Base-by-base conservation (phyloP, 1,284 basidiomycete genomes). In the Rhodofomes roseus region DNA sequence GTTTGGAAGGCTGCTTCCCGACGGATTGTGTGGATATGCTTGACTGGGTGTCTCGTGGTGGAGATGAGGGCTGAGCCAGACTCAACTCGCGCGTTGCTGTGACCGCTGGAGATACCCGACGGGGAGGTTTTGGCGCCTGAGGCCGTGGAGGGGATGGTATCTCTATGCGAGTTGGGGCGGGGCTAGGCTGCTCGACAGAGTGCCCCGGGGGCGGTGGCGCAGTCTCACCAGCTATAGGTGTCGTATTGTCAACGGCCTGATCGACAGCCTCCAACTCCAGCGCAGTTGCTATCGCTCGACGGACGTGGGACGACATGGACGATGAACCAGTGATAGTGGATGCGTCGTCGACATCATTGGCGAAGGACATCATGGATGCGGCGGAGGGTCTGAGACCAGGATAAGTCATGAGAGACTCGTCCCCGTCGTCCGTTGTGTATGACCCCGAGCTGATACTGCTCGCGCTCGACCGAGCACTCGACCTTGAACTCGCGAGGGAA, bases 311-410 rank as follows among this genome's bases (percentile, higher is more conserved):
- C 31, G 82, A 80, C 59, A 80, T 81, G 4, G 83, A 81, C 0
- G 84, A 81, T 1, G 69, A 60, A 27, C 66, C 60, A 27, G 63
- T 68, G 31, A 52, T n/a, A 12, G 64, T 61, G 1, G 69, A 65
- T 4, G 59, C 25, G 36, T 55, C 64, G 27, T 51, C 44, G 46
- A 41, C 60, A 37, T 53, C 60, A 58, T 41, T 64, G 77, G 65
- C 54, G 80, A 48, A 25, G 14, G 46, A 80, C 56, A 78, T 70
- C 52, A 78, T 73, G 18, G 86, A 88, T 55, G 81, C 77, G 1
- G 83, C 71, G 22, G 85, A 79, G 27, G 88, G 89, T 31, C 89
- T 83, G 60, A 90, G 74, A 7, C 69, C 77, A 22, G 88, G 85
- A 68, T 86, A 90, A 5, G 89, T 90, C 64, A 83, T 81, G 14